A percentile compares a stretch with the other conserved stretches of the same genome.
phyloP scores from a whole-genome alignment of 768 basidiomycete species.

The Tulasnella sp. region DNA sequence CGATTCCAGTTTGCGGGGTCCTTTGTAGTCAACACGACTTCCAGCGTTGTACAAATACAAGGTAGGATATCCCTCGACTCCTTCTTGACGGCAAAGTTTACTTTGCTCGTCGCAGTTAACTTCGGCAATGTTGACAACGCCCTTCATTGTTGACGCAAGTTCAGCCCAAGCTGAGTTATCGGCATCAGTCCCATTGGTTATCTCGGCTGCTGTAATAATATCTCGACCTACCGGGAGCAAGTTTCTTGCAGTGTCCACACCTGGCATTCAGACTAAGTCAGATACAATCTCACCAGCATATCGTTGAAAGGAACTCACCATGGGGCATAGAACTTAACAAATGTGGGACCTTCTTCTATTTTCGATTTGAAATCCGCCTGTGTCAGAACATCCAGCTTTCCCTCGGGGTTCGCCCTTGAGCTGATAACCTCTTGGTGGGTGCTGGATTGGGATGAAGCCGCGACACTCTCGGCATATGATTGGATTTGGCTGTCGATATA shows the following conservation, averaged over 20 bases:
- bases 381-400: conserved; percentile 49
- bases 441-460: conserved; percentile 19
- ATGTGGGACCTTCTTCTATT: conserved; percentile 55
- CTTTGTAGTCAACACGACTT: conserved; percentile 71
- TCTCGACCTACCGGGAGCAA: conserved; percentile 60
- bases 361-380: conserved; percentile 55
- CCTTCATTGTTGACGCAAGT: conserved; percentile 70
- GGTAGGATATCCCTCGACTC: conserved; percentile 81
- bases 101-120: conserved; percentile 85
- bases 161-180: conserved; percentile 62
- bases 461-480: background rate
- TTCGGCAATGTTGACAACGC: conserved; percentile 75
- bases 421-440: conserved; percentile 37
- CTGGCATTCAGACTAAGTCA: conserved; percentile 41
- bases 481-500: conserved; percentile 57
- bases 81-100: conserved; percentile 65
- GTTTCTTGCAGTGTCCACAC: conserved; percentile 97
- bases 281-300: background rate
- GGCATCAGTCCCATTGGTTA: background rate
- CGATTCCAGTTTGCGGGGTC: conserved; percentile 69
- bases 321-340: conserved; percentile 88
- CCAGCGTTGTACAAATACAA: conserved; percentile 65
- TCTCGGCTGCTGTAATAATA: background rate
- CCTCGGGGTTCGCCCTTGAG: conserved; percentile 46
- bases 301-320: conserved; percentile 55